These are phyloP conservation scores for Rhytidhysteron rufulum DNA, from an alignment of 2,329 filamentous ascomycete genomes.

Conservation along the genomic window DNA sequence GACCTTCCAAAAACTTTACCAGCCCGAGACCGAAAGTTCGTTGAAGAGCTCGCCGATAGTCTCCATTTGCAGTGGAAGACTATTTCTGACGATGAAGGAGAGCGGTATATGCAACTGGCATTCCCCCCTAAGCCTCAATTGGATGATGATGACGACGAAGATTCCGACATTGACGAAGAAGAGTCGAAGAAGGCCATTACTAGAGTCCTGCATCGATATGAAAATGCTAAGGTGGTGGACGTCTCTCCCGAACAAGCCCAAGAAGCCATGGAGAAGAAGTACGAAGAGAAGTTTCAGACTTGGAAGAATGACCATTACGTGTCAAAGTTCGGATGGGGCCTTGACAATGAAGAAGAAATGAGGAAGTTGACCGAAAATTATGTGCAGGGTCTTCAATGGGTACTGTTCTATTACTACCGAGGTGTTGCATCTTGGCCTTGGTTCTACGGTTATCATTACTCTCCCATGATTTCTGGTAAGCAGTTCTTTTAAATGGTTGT, in stretches of 20 bases:
- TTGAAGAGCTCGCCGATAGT: slow-evolving; percentile 76
- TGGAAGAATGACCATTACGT: slow-evolving; percentile 97
- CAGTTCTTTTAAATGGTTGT: not conserved
- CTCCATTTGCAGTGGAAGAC: slow-evolving; percentile 65
- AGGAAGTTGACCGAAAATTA: slow-evolving; percentile 88
- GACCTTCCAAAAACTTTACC: slow-evolving; percentile 71
- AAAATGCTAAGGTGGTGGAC: slow-evolving; percentile 83
- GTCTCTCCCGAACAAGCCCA: slow-evolving; percentile 74
- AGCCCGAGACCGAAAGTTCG: slow-evolving; percentile 86
- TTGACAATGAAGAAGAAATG: slow-evolving; percentile 76
- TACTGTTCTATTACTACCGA: slow-evolving; percentile 95
- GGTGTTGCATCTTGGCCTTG: slow-evolving; percentile 98
- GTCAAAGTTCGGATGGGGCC: slow-evolving; percentile 85
- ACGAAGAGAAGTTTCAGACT: slow-evolving; percentile 80
- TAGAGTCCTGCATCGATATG: slow-evolving; percentile 84
- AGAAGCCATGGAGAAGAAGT: slow-evolving; percentile 74
- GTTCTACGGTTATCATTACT: slow-evolving; percentile 97
- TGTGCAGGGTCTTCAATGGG: slow-evolving; percentile 96
- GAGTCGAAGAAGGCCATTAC: slow-evolving; percentile 79
- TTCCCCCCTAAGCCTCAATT: slow-evolving; percentile 52
- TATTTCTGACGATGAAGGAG: slow-evolving; percentile 59
- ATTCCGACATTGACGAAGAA: slow-evolving; percentile 71
- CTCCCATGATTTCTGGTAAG: slow-evolving; percentile 85
- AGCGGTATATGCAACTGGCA: slow-evolving; percentile 62
- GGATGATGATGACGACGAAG: slow-evolving; percentile 55